Percentiles rank a stretch among this genome's conserved stretches.
phyloP scores from a whole-genome alignment of 164 flowering plant species.

The Magnolia officinalis region DNA sequence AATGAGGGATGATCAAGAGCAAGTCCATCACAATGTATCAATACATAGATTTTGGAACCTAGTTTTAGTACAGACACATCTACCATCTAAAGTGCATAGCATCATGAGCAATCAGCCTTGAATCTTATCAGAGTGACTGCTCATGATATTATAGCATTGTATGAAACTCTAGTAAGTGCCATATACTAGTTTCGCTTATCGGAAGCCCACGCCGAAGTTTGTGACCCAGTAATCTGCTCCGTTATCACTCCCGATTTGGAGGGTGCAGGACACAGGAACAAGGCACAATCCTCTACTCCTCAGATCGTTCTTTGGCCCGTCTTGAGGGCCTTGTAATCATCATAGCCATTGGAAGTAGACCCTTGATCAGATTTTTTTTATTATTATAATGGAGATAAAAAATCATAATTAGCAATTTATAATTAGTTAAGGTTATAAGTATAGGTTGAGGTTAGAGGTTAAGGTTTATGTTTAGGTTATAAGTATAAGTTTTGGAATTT shows the following conservation, averaged over 20 bases:
- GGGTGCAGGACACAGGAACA: conserved; percentile 65
- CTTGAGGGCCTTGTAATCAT: conserved; percentile 29
- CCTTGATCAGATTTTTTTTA: not conserved
- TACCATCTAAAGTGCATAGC: conserved; percentile 30
- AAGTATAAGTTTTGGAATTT: too few relatives aligned
- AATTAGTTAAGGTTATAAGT: too few relatives aligned
- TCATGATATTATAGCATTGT: conserved; percentile 76
- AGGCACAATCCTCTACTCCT: conserved; percentile 83
- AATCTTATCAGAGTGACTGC: conserved; percentile 68
- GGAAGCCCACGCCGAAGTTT: conserved; percentile 49
- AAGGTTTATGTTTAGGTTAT: too few relatives aligned
- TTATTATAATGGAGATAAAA: too few relatives aligned
- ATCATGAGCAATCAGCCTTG: conserved; percentile 90
- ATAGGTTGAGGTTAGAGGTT: too few relatives aligned
- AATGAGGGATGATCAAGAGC: too few relatives aligned
- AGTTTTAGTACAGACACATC: too few relatives aligned
- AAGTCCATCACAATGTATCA: too few relatives aligned
- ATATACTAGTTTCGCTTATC: conserved; percentile 12
- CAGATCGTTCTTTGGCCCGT: conserved; percentile 54
- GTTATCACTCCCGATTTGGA: conserved; percentile 72
- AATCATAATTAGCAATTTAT: too few relatives aligned
- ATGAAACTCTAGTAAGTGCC: not conserved
- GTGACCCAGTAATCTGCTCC: conserved; percentile 91
- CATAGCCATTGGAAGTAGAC: not conserved
- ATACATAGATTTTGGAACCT: too few relatives aligned